These are phyloP conservation scores for Starmerella bombi DNA, from an alignment of 805 yeast species.

Conservation along the genomic window DNA sequence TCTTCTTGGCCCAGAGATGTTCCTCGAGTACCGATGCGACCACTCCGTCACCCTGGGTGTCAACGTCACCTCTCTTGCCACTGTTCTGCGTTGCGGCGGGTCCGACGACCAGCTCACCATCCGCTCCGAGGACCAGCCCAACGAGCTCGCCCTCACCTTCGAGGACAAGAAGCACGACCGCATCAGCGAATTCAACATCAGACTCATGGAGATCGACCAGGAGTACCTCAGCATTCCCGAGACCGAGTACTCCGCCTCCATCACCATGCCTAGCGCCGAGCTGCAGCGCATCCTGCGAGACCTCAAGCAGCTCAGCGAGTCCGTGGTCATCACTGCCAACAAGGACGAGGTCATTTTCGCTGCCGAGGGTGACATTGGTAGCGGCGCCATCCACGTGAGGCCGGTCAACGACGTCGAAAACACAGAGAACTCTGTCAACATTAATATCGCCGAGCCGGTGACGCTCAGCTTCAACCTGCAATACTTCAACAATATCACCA, in stretches of 20 bases:
- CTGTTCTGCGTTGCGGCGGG: conserved; percentile 82
- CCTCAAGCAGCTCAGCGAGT: conserved; percentile 72
- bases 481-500: conserved; percentile 80
- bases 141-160: conserved; percentile 62
- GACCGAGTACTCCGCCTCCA: conserved; percentile 74
- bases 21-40: conserved; percentile 89
- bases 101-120: conserved; percentile 77
- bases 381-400: conserved; percentile 74
- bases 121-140: conserved; percentile 81
- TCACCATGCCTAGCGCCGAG: conserved; percentile 77
- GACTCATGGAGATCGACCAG: conserved; percentile 92
- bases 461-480: conserved; percentile 82
- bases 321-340: conserved; percentile 71
- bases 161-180: conserved; percentile 87
- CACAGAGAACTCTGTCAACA: conserved; percentile 59
- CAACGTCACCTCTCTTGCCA: conserved; percentile 74
- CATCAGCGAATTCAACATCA: conserved; percentile 79
- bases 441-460: conserved; percentile 75
- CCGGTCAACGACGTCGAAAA: conserved; percentile 67
- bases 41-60: conserved; percentile 83
- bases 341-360: conserved; percentile 84
- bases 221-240: conserved; percentile 90
- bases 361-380: conserved; percentile 84
- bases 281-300: conserved; percentile 85
- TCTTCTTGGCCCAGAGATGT: conserved; percentile 76